Percentiles rank a stretch among this genome's conserved stretches.
phyloP scores from a whole-genome alignment of 2,329 filamentous ascomycete genomes.

The Venturiaceae sp. region DNA sequence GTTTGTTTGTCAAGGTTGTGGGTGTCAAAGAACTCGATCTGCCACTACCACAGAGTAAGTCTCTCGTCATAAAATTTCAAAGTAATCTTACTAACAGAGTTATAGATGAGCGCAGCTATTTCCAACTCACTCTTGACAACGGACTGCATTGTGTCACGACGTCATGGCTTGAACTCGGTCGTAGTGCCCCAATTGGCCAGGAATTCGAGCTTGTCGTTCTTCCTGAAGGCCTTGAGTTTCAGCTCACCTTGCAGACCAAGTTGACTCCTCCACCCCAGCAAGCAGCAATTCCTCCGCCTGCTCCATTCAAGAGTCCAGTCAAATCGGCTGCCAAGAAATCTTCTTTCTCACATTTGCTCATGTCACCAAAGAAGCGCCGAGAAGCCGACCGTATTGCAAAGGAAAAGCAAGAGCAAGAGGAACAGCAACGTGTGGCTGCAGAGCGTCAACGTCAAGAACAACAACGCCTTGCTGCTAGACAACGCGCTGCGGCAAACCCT shows the following conservation, averaged over 20 bases:
- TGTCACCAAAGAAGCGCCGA: conserved; percentile 93
- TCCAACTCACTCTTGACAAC: conserved; percentile 95
- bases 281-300: conserved; percentile 34
- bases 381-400: conserved; percentile 65
- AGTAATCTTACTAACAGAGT: conserved; percentile 12
- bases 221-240: conserved; percentile 88
- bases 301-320: conserved; percentile 56
- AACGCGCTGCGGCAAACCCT: conserved; percentile 32
- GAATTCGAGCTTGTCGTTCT: conserved; percentile 97
- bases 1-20: conserved; percentile 97
- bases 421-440: conserved; percentile 9
- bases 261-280: conserved; percentile 61
- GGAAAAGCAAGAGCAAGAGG: conserved; percentile 27
- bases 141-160: conserved; percentile 97
- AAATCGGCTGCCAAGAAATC: conserved; percentile 50
- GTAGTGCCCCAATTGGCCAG: conserved; percentile 88
- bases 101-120: conserved; percentile 79
- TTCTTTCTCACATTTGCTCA: conserved; percentile 75
- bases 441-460: conserved; percentile 12
- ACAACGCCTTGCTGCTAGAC: conserved; percentile 24
- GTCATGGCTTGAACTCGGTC: conserved; percentile 84
- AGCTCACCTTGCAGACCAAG: conserved; percentile 93
- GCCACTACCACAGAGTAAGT: conserved; percentile 78
- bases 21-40: conserved; percentile 93
- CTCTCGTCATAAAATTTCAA: background rate